phyloP scores from a whole-genome alignment of 2,329 filamentous ascomycete species.

The Trichophyton benhamiae region DNA sequence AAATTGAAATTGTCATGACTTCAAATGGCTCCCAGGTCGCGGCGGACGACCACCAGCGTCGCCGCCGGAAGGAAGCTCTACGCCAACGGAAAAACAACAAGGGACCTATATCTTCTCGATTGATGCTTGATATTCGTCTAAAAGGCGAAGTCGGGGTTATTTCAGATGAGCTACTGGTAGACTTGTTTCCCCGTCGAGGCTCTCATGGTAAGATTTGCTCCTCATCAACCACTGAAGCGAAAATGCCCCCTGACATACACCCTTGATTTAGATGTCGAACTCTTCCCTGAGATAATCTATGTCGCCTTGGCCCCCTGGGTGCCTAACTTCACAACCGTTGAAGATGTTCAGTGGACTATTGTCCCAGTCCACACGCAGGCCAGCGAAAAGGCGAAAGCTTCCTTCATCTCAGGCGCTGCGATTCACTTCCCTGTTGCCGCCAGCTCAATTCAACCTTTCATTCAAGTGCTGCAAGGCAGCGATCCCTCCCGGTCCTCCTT shows the following conservation, averaged over 20 bases:
- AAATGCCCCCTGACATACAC: neutral
- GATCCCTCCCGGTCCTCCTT: conserved; percentile 63
- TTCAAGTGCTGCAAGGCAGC: conserved; percentile 57
- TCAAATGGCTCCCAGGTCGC: neutral
- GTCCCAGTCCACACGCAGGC: conserved; percentile 54
- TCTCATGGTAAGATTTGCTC: conserved; percentile 36
- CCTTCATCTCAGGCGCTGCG: conserved; percentile 57
- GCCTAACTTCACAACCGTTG: conserved; percentile 31
- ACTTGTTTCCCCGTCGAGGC: conserved; percentile 55
- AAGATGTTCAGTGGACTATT: conserved; percentile 69
- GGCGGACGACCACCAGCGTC: neutral
- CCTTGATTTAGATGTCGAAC: conserved; percentile 10
- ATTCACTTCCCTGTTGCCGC: conserved; percentile 62
- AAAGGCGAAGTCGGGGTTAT: conserved; percentile 75
- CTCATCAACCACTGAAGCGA: neutral
- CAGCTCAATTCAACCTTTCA: conserved; percentile 68
- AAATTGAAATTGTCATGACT: neutral
- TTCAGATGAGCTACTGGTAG: conserved; percentile 71
- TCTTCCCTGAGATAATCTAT: conserved; percentile 27
- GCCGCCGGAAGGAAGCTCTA: conserved; percentile 7
- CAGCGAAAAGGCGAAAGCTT: conserved; percentile 37
- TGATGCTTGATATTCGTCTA: conserved; percentile 74
- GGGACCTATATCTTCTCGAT: conserved; percentile 61
- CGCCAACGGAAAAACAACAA: conserved; percentile 6
- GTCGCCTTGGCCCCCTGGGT: conserved; percentile 37